Conservation (phyloP, 2,329 filamentous ascomycete species). For the Verticillium zaregamsianum region DNA sequence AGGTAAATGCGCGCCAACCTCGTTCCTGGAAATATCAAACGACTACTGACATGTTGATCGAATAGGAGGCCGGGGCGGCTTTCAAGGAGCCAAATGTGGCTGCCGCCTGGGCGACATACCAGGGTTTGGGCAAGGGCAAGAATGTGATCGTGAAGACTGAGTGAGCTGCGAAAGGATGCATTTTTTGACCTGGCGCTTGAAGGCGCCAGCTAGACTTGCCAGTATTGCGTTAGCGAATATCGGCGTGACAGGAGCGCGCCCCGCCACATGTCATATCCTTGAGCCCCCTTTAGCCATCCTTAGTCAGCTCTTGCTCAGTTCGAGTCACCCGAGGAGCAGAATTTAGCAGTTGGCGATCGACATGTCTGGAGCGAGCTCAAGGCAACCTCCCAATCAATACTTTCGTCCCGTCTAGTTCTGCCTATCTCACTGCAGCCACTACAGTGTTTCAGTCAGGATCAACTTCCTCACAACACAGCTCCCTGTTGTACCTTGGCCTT, state of each 20-base stretch:
- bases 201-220: no score
- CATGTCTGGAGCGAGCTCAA: neutral
- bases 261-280: neutral
- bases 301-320: neutral
- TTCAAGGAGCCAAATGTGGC: conserved; percentile 9
- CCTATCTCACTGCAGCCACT: no score
- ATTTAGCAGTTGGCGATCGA: neutral
- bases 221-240: neutral
- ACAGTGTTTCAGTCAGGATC: neutral
- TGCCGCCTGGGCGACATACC: conserved; percentile 4
- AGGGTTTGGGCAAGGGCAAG: conserved; percentile 2
- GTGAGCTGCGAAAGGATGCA: neutral
- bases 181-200: neutral
- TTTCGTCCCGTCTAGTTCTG: neutral
- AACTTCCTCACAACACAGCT: neutral
- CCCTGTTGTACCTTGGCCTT: neutral
- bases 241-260: neutral
- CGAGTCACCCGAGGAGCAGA: neutral
- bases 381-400: no score
- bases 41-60: neutral
- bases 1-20: neutral
- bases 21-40: no score
- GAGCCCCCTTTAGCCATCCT: neutral
- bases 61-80: conserved; percentile 3
- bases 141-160: conserved; percentile 5